Base-by-base conservation (phyloP, 139 green algal species). In the Chara braunii region DNA sequence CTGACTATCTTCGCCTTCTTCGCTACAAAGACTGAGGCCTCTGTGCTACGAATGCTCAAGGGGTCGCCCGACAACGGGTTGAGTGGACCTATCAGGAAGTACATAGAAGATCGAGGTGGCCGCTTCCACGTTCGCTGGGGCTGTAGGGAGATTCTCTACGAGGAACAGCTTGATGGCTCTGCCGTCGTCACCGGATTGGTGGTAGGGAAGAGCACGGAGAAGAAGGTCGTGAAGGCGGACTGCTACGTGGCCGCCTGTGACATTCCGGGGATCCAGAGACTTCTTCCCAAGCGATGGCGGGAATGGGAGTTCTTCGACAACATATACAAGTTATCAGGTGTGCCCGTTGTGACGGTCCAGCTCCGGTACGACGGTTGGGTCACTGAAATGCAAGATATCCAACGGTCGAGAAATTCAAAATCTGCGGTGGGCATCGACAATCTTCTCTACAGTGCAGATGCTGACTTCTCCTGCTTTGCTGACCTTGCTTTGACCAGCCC, bases 1-100 rank as follows among this genome's bases (percentile, higher is more conserved):
- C 81, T 97, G 26, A 94, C 91, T 54, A 97, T 97, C 75, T 90
- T 90, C 74, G 88, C 91, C 70, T 97, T 97, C 81, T 97, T 97
- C 68, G 91, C 91, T 37, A 97, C 91, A 68, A 97, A 97, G 85
- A 97, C 91, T 1, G 91, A 97, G 61, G 91, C 91, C 23, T 90
- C 79, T 2, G 84, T 87, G 34, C 78, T 97, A 79, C 82, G 91
- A 51, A 96, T 97, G 91, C 85, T 97, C 26, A 93, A 88, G 65
- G 91, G 90, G 51, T 94, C 88, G 6, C 91, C 91, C 4, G 83
- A 85, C 8, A 86, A 95, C 22, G 78, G 86, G 6, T 78, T 97
- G 57, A 71, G 93, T 37, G 77, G 80, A 69, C 90, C 90, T 74
- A 96, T 97, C 63, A 64, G 78, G 2, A 83, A 95, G 40, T 97